Evolutionary conservation across 352 stramenopile genomes (phyloP).

Genomic region (Pythium rishiriense): DNA sequence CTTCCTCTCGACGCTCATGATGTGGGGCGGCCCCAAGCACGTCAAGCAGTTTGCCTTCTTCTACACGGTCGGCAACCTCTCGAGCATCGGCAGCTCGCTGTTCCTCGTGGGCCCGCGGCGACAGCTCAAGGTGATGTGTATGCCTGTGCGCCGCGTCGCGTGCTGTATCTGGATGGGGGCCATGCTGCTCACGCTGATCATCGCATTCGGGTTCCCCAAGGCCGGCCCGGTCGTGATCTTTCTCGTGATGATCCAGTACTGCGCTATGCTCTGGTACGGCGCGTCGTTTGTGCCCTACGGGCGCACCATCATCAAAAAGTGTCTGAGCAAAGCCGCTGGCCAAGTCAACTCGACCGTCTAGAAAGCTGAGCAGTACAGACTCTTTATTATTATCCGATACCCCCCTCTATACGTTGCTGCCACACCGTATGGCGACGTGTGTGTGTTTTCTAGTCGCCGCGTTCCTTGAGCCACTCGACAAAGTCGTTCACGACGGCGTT

Average conservation of each 20-base stretch:
- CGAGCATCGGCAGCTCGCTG: constrained; percentile 75
- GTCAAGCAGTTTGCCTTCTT: constrained; percentile 88
- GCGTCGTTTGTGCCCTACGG: constrained; percentile 83
- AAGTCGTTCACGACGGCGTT: constrained; percentile 68
- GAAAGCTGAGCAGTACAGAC: background rate
- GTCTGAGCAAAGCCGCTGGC: constrained; percentile 51
- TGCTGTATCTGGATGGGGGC: constrained; percentile 79
- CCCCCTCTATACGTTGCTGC: background rate
- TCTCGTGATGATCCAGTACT: constrained; percentile 77
- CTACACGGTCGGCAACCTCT: constrained; percentile 82
- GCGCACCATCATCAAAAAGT: constrained; percentile 75
- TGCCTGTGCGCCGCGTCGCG: constrained; percentile 76
- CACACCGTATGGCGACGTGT: background rate
- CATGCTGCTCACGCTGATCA: constrained; percentile 73
- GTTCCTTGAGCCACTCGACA: constrained; percentile 66
- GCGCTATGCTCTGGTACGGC: constrained; percentile 83
- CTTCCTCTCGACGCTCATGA: constrained; percentile 78
- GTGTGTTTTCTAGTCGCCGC: constrained; percentile 8
- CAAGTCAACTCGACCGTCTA: constrained; percentile 36
- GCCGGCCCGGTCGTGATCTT: constrained; percentile 67
- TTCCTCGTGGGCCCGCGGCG: constrained; percentile 72
- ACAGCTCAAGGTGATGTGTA: constrained; percentile 84
- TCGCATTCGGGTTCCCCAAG: constrained; percentile 73
- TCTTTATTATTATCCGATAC: constrained; percentile 4
- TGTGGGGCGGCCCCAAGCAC: constrained; percentile 78